phyloP scores from a whole-genome alignment of 805 yeast genomes.

The Cyberlindnera bimundalis region DNA sequence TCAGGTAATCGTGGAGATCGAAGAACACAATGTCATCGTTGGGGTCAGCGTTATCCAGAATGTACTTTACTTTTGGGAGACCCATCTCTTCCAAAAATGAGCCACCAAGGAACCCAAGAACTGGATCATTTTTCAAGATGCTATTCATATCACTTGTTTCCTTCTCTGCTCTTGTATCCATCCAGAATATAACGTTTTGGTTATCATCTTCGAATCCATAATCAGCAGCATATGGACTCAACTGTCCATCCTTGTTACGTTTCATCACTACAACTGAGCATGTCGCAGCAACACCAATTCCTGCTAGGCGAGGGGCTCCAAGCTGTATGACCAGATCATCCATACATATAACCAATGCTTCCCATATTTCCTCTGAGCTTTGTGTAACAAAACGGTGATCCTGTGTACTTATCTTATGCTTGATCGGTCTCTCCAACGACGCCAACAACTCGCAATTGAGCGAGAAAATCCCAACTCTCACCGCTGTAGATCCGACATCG shows the following conservation, averaged over 20 bases:
- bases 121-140: slow-evolving; percentile 14
- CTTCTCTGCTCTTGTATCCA: slow-evolving; percentile 45
- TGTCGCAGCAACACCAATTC: slow-evolving; percentile 49
- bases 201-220: slow-evolving; percentile 20
- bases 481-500: slow-evolving; percentile 51
- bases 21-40: slow-evolving; percentile 35
- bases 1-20: slow-evolving; percentile 49
- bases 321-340: neutral
- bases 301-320: neutral
- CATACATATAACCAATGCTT: slow-evolving; percentile 30
- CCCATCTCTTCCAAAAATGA: slow-evolving; percentile 55
- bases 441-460: slow-evolving; percentile 19
- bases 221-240: slow-evolving; percentile 34
- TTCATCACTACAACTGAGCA: slow-evolving; percentile 53
- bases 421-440: slow-evolving; percentile 19
- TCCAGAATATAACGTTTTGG: slow-evolving; percentile 53
- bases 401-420: slow-evolving; percentile 22
- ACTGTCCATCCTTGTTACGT: slow-evolving; percentile 9
- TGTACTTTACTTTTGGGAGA: slow-evolving; percentile 45
- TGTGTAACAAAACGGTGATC: slow-evolving; percentile 36
- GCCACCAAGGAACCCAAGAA: slow-evolving; percentile 37
- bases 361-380: slow-evolving; percentile 37
- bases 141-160: slow-evolving; percentile 31
- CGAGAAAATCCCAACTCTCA: slow-evolving; percentile 36
- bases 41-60: slow-evolving; percentile 29